Evolutionary conservation across 345 rosid species (phyloP), one percentile per base, ranked within the genome.

Genomic region (Hypericum perforatum): DNA sequence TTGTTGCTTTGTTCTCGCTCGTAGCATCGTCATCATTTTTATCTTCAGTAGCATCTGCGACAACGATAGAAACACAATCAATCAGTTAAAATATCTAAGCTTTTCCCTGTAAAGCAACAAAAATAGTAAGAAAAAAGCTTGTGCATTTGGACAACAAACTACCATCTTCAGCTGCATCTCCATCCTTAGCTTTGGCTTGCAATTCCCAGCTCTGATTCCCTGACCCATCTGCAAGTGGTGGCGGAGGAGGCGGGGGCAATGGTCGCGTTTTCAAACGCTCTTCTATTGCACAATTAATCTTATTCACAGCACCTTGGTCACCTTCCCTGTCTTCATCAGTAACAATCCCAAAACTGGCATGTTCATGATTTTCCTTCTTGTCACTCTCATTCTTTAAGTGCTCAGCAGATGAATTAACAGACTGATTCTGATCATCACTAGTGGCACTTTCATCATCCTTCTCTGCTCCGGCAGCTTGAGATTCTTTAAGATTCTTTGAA

Each of bases 241-340:
- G 80, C 36, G 77, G 78, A 57, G 96, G 92, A 15, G 90, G 98
- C n/a, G 95, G 94, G 58, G 96, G 98, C 65, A 81, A 73, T 39
- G 97, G 97, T 58, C 69, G 82, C 70, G 72, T 68, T 77, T 78
- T 88, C 70, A 84, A 59, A 69, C 98, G 85, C 73, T 89, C 95
- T 69, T 85, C 94, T 49, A 84, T 66, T 76, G 82, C 81, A 71
- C 60, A 64, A 38, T 63, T 61, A 71, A 89, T 79, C 70, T 84
- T 89, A 75, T 82, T 76, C 51, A 62, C 45, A 66, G 87, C 95
- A 59, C 71, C 89, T 67, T 11, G 74, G 62, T 92, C 99, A 11
- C 80, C 85, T 69, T 75, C 84, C 60, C 63, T 85, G 72, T 92
- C 99, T 60, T 82, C 95, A 63, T 82, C 89, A 41, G 85, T 92